Evolutionary conservation across 306 rosid species (phyloP).

Genomic region (Inga oerstediana): DNA sequence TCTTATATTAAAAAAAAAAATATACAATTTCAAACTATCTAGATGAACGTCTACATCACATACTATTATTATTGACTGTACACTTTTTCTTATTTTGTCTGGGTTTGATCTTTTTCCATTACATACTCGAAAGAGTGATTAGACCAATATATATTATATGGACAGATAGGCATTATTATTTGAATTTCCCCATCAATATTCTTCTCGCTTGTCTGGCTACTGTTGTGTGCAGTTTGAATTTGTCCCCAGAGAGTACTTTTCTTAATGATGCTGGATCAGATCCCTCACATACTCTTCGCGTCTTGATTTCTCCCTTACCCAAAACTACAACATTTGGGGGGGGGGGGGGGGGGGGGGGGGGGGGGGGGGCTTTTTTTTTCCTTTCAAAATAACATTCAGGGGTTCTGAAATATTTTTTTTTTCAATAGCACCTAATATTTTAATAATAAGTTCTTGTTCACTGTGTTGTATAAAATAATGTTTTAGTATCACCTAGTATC

Average conservation of each 20-base stretch:
- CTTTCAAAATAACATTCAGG: fast-evolving
- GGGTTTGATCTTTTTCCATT: not conserved
- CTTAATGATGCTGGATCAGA: not conserved
- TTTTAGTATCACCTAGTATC: too few species aligned
- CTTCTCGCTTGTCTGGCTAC: not conserved
- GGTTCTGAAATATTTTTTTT: too few species aligned
- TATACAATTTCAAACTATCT: not conserved
- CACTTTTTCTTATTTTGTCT: not conserved
- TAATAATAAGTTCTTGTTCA: too few species aligned
- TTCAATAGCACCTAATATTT: too few species aligned
- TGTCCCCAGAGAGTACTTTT: not conserved
- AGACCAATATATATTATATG: not conserved
- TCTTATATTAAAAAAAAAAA: too few species aligned
- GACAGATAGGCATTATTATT: not conserved
- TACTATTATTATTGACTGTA: not conserved
- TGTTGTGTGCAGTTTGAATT: not conserved
- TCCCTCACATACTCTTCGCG: too few species aligned
- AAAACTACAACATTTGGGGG: too few species aligned
- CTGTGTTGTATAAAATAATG: too few species aligned
- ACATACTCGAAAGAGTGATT: not conserved
- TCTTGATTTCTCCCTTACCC: too few species aligned
- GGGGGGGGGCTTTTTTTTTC: too few species aligned
- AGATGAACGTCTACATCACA: not conserved
- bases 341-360: too few species aligned
- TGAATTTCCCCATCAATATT: not conserved